A percentile compares a stretch with the other conserved stretches of the same genome.
These are phyloP conservation scores for Tranzscheliella williamsii DNA, from an alignment of 1,284 basidiomycete genomes.

Conservation along the genomic window DNA sequence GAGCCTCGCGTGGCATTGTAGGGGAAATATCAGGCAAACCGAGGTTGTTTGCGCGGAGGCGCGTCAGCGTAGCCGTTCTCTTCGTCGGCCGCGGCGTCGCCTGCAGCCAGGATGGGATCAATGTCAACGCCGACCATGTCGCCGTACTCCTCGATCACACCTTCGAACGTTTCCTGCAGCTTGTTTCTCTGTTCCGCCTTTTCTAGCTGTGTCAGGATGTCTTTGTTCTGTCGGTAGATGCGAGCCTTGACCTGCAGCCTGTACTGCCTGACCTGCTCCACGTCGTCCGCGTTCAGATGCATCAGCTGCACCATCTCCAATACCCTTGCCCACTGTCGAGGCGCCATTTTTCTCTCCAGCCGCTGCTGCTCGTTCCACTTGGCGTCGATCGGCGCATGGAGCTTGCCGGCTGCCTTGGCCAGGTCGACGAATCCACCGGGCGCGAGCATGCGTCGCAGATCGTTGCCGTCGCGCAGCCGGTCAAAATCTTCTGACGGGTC, in stretches of 20 bases:
- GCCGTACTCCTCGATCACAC: slow-evolving; percentile 81
- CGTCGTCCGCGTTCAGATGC: slow-evolving; percentile 71
- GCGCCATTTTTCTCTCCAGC: slow-evolving; percentile 81
- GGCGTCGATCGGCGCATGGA: slow-evolving; percentile 76
- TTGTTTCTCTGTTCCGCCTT: slow-evolving; percentile 83
- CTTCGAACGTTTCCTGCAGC: slow-evolving; percentile 89
- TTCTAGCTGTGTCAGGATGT: slow-evolving; percentile 81
- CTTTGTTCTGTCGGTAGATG: slow-evolving; percentile 90
- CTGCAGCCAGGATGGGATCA: slow-evolving; percentile 37
- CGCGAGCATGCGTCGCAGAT: slow-evolving; percentile 79
- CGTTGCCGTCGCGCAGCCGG: slow-evolving; percentile 88
- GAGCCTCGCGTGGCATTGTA: too few relatives aligned
- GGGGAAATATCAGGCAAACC: slow-evolving; percentile 15
- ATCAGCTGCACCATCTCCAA: slow-evolving; percentile 86
- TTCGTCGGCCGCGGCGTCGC: slow-evolving; percentile 13
- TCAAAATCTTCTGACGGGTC: slow-evolving; percentile 96
- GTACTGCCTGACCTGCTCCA: slow-evolving; percentile 69
- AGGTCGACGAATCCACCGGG: slow-evolving; percentile 66
- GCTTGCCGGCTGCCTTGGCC: slow-evolving; percentile 65
- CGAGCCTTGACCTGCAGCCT: slow-evolving; percentile 76
- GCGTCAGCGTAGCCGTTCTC: slow-evolving; percentile 8
- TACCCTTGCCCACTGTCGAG: slow-evolving; percentile 90
- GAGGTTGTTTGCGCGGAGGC: slow-evolving; percentile 28
- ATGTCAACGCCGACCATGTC: slow-evolving; percentile 69
- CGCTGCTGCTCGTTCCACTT: slow-evolving; percentile 80